Evolutionary conservation across 2,329 filamentous ascomycete genomes (phyloP).

Genomic region (Saccharata proteae): DNA sequence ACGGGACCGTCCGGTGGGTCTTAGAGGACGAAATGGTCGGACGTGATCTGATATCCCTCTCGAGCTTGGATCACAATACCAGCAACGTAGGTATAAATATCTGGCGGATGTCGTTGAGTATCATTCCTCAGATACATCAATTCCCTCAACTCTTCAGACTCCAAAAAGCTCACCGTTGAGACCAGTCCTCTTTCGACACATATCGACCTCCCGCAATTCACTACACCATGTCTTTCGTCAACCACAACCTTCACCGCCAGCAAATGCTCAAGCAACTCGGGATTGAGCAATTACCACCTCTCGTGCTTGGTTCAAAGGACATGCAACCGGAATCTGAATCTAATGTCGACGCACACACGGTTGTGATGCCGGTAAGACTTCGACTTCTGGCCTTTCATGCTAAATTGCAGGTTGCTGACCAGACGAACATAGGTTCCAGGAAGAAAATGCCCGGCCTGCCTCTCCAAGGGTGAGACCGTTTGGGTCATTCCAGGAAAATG

Average conservation of each 20-base stretch:
- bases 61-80: no score
- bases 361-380: constrained; percentile 20
- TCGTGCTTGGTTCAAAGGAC: constrained; percentile 5
- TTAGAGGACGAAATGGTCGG: no score
- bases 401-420: constrained; percentile 3
- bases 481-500: constrained; percentile 29
- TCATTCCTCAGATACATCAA: no score
- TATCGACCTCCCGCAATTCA: background rate
- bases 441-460: constrained; percentile 26
- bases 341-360: constrained; percentile 17
- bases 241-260: constrained; percentile 8
- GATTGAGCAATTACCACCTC: constrained; percentile 8
- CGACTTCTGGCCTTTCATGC: background rate
- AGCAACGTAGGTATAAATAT: no score
- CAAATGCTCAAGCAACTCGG: constrained; percentile 9
- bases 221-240: constrained; percentile 9
- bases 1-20: no score
- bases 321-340: constrained; percentile 4
- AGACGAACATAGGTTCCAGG: constrained; percentile 23
- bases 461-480: constrained; percentile 27
- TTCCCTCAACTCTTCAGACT: no score
- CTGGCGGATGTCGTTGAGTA: background rate
- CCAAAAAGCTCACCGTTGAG: background rate
- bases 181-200: background rate
- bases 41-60: no score